Base-by-base conservation (phyloP, 1,284 basidiomycete genomes). In the Sporisorium reilianum region DNA sequence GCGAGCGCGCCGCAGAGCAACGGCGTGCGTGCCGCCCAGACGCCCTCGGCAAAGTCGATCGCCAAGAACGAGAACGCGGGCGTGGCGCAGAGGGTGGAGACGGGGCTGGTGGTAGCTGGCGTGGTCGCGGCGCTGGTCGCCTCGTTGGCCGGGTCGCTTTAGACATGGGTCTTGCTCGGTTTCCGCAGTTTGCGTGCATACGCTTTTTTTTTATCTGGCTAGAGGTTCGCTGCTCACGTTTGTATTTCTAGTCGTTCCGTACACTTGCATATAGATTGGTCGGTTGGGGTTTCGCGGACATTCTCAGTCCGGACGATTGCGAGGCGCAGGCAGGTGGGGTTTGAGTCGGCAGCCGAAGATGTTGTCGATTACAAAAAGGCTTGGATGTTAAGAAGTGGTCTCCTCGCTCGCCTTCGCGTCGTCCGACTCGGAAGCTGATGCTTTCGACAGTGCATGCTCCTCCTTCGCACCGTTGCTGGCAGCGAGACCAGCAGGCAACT, bases 1-100 rank as follows among this genome's bases (percentile, higher is more conserved):
- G 73, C 73, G 2, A 28, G 22, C 3, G 44, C 60, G 1, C 67
- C 73, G 2, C 14, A 18, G 14, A 67, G 56, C 38, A 62, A 49
- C 20, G 73, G 73, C 3, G 64, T 67, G 3, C 36, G 26, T 0
- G 65, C 61, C 1, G 65, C 18, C 0, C 14, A 51, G 20, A 65
- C 65, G 25, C 65, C 71, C 8, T 32, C 40, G 14, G 12, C 41
- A 22, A 40, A 48, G 20, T n/a, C 52, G 28, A 51, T 51, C 26
- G 14, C 26, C 26, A 58, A 51, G 30, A 36, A 36, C 3, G 30
- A 26, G 5, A 56, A 38, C 28, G 23, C 22, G 2, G 40, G 40
- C 0, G 28, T 8, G 6, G 3, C n/a, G n/a, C 8, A 25, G 16
- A n/a, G 38, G 10, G 14, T 6, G 12, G 12, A 14, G 30, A 14